Evolutionary conservation across 257 asterid genomes (phyloP).

Genomic region (Apocynum venetum): DNA sequence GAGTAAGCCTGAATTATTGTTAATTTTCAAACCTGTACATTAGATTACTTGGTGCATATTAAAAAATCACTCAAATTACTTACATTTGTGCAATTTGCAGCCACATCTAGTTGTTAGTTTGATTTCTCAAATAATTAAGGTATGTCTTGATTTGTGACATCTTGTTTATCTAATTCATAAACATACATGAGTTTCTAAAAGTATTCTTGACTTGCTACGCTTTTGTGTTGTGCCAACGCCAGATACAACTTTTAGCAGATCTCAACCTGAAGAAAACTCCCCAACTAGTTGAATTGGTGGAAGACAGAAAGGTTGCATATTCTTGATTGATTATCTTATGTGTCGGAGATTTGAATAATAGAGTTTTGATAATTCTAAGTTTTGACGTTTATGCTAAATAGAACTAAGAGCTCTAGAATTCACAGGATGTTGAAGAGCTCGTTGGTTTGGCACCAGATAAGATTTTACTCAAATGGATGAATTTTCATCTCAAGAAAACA

Average conservation of each 20-base stretch:
- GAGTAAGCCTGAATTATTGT: slow-evolving; percentile 44
- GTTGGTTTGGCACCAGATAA: slow-evolving; percentile 74
- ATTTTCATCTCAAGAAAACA: slow-evolving; percentile 82
- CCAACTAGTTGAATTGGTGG: slow-evolving; percentile 84
- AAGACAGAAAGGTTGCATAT: slow-evolving; percentile 68
- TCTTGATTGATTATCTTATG: neutral
- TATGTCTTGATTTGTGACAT: slow-evolving; percentile 13
- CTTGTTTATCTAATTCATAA: neutral
- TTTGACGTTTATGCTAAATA: neutral
- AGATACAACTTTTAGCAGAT: slow-evolving; percentile 95
- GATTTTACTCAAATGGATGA: slow-evolving; percentile 91
- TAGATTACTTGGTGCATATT: neutral
- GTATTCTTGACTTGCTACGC: neutral
- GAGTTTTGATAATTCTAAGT: neutral
- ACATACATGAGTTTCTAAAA: neutral
- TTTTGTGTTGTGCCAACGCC: slow-evolving; percentile 22
- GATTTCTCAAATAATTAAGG: slow-evolving; percentile 96
- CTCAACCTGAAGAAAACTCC: slow-evolving; percentile 92
- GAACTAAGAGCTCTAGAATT: slow-evolving; percentile 11
- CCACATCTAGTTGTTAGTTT: slow-evolving; percentile 90
- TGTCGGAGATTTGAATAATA: neutral
- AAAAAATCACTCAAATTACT: slow-evolving; percentile 1
- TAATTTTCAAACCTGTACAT: neutral
- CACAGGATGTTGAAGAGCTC: slow-evolving; percentile 91
- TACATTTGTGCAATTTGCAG: slow-evolving; percentile 35